phyloP scores from a whole-genome alignment of 2,329 filamentous ascomycete species.

The Pezicula radicicola region DNA sequence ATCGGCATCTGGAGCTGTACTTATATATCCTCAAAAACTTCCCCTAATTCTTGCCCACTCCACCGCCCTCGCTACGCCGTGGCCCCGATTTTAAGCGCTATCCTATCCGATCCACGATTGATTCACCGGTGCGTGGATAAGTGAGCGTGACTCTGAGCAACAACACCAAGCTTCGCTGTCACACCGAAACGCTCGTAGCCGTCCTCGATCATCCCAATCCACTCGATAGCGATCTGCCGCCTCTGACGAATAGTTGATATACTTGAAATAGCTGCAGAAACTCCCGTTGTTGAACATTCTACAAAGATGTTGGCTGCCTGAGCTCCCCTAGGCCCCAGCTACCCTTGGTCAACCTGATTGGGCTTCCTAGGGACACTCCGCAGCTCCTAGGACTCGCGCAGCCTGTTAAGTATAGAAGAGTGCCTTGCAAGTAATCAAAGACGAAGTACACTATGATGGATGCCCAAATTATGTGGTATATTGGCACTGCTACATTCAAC shows the following conservation, averaged over 20 bases:
- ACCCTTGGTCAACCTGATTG: constrained; percentile 18
- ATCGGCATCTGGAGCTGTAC: too few species aligned
- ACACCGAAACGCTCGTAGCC: constrained; percentile 6
- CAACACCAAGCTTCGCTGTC: constrained; percentile 10
- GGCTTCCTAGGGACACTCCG: constrained; percentile 12
- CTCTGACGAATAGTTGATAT: not conserved
- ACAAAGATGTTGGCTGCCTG: constrained; percentile 21
- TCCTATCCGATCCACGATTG: constrained; percentile 2
- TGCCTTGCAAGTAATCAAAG: constrained; percentile 2
- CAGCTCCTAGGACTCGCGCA: constrained; percentile 7
- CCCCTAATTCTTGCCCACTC: too few species aligned
- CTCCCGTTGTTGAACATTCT: not conserved
- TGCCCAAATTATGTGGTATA: constrained; percentile 30
- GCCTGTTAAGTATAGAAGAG: constrained; percentile 5
- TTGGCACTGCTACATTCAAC: constrained; percentile 18
- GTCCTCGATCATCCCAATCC: constrained; percentile 8
- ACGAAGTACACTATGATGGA: constrained; percentile 24
- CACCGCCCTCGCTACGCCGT: too few species aligned
- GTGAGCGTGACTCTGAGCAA: constrained; percentile 21
- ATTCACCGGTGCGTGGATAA: constrained; percentile 10
- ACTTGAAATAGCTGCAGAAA: not conserved
- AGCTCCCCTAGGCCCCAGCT: constrained; percentile 21
- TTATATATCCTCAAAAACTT: too few species aligned
- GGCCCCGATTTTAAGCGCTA: constrained; percentile 13
- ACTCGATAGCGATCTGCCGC: not conserved